These are phyloP conservation scores for Komagataella phaffii DNA, from an alignment of 805 yeast species.

Conservation along the genomic window DNA sequence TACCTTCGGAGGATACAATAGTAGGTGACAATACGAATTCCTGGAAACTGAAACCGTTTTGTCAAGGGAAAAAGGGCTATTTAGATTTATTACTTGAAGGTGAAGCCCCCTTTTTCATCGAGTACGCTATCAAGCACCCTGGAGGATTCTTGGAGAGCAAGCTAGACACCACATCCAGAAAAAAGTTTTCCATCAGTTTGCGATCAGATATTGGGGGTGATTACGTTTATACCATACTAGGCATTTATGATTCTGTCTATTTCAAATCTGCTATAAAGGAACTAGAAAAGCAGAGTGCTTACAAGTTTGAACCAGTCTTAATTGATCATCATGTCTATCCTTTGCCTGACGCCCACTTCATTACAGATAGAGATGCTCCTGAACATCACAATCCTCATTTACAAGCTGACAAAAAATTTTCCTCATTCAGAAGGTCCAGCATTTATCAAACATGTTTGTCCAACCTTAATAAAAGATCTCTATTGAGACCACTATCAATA, in stretches of 20 bases:
- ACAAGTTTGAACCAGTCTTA: conserved; percentile 18
- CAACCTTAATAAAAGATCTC: conserved; percentile 9
- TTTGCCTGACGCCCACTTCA: conserved; percentile 39
- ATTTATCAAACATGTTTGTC: conserved; percentile 16
- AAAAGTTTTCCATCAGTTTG: conserved; percentile 20
- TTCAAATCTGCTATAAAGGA: conserved; percentile 21
- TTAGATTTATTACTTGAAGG: conserved; percentile 35
- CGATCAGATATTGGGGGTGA: conserved; percentile 37
- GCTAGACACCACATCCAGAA: conserved; percentile 32
- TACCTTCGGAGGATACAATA: conserved; percentile 2
- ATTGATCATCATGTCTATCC: conserved; percentile 41
- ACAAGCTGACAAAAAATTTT: not conserved
- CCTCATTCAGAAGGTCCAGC: conserved; percentile 2
- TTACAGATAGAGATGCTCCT: not conserved
- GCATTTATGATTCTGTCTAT: conserved; percentile 56
- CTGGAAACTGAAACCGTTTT: conserved; percentile 8
- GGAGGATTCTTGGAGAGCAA: conserved; percentile 28
- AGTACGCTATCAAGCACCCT: conserved; percentile 50
- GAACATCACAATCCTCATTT: not conserved
- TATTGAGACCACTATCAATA: conserved; percentile 39
- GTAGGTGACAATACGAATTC: not conserved
- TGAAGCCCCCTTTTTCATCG: conserved; percentile 51
- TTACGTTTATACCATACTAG: conserved; percentile 46
- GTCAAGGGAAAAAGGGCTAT: conserved; percentile 12
- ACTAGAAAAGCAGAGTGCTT: conserved; percentile 9